Evolutionary conservation across 2,329 filamentous ascomycete species (phyloP).

Genomic region (Lithohypha guttulata): DNA sequence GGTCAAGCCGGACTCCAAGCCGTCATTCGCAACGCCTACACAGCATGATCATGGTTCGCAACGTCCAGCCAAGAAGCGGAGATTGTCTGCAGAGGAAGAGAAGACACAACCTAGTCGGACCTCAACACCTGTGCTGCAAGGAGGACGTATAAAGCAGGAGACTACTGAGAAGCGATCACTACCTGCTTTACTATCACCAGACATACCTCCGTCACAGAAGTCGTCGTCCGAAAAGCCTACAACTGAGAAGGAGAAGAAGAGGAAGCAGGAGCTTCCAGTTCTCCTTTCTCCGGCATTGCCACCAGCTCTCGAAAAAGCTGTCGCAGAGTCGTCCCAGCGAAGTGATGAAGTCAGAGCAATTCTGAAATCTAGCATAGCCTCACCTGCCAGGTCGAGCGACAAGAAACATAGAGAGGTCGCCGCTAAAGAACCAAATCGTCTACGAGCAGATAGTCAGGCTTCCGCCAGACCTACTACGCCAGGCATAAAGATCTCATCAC

Average conservation of each 20-base stretch:
- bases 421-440: constrained; percentile 7
- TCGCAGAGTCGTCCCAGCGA: constrained; percentile 13
- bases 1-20: constrained; percentile 8
- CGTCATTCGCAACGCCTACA: constrained; percentile 4
- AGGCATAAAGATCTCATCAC: constrained; percentile 9
- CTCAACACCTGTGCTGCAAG: no score
- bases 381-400: background rate
- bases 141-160: background rate
- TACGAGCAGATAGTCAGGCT: constrained; percentile 19
- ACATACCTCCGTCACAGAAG: constrained; percentile 1
- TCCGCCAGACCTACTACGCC: constrained; percentile 16
- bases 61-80: constrained; percentile 30
- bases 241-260: constrained; percentile 8
- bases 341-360: constrained; percentile 18
- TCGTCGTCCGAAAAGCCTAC: no score
- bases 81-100: constrained; percentile 25
- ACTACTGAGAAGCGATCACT: background rate
- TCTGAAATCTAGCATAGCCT: constrained; percentile 3
- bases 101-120: constrained; percentile 2
- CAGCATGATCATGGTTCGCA: constrained; percentile 17
- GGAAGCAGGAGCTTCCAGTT: constrained; percentile 12
- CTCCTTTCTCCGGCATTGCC: constrained; percentile 20
- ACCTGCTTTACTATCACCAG: constrained; percentile 18
- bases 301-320: constrained; percentile 16
- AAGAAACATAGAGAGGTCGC: background rate